These are phyloP conservation scores for Fistulinella cinereoalba DNA, from an alignment of 1,284 basidiomycete genomes.

Conservation along the genomic window DNA sequence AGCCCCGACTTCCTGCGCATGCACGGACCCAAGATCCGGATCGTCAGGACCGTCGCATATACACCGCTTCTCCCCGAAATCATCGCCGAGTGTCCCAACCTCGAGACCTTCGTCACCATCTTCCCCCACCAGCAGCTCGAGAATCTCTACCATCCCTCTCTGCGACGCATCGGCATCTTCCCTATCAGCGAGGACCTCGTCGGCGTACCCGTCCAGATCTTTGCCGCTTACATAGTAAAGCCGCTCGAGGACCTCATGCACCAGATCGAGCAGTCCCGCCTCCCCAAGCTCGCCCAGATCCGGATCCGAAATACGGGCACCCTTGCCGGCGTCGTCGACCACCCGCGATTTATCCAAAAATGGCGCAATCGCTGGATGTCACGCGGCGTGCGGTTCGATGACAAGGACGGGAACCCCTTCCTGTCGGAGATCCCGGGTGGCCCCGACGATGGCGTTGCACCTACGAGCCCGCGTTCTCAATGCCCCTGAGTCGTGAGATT, in stretches of 20 bases:
- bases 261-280: conserved; percentile 36
- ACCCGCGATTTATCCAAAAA: conserved; percentile 32
- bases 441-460: background rate
- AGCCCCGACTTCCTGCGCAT: conserved; percentile 36
- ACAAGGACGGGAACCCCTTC: conserved; percentile 38
- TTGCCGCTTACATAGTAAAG: conserved; percentile 33
- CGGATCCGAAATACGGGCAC: conserved; percentile 41
- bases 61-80: conserved; percentile 33
- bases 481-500: no score
- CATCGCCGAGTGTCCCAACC: conserved; percentile 38
- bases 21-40: conserved; percentile 41
- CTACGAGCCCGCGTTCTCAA: no score
- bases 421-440: conserved; percentile 19
- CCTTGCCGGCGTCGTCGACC: conserved; percentile 33
- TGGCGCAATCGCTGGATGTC: conserved; percentile 39
- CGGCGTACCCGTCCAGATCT: conserved; percentile 29
- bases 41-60: conserved; percentile 36
- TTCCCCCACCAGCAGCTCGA: conserved; percentile 35
- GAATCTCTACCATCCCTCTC: conserved; percentile 27
- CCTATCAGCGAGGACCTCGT: conserved; percentile 32
- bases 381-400: conserved; percentile 37
- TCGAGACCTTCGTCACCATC: conserved; percentile 37
- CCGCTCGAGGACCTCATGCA: conserved; percentile 40
- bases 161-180: conserved; percentile 34
- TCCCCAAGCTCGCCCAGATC: conserved; percentile 38